Base-by-base conservation (phyloP, 2,329 filamentous ascomycete species). In the Xylaria sp. region DNA sequence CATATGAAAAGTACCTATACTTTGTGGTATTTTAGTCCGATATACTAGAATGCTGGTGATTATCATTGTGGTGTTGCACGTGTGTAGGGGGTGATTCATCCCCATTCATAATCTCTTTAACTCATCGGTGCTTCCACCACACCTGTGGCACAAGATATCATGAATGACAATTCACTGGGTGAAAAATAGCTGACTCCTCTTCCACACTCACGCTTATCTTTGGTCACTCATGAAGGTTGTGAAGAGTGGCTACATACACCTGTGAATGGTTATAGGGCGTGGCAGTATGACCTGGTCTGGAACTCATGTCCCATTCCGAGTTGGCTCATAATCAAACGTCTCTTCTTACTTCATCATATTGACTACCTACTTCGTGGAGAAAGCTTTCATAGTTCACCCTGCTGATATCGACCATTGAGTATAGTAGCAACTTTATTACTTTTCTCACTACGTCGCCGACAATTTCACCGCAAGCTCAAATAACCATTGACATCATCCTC, bases 171-270 rank as follows among this genome's bases (percentile, higher is more conserved):
- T 39, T 48, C 24, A 44, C 45, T 21, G 29, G 42, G 26, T 38
- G 22, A 4, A 8, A 13, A 52, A 42, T 50, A 43, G 48, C 19
- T 26, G 26, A 37, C 21, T 40, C 54, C 52, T 60, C 52, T 45
- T 54, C 18, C 17, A 42, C 16, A 40, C 11, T 16, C 22, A 17
- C 24, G 18, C 18, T 19, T 29, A 22, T 22, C 19, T 11, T 16
- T 24, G 18, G 20, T 39, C n/a, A 26, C 50, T 42, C 29, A 8
- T 21, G 4, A 7, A 52, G 19, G 11, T 11, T 26, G 48, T 39
- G 44, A 43, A 54, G 19, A 53, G 52, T 50, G n/a, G 37, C 22
- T 52, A 26, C 39, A 24, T 20, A 38, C n/a, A 22, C 43, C 18
- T 21, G 34, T 39, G 39, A 34, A 45, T 41, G 42, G 38, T 22